These are phyloP conservation scores for Aspergillus terreus DNA, from an alignment of 2,329 filamentous ascomycete species.

Conservation along the genomic window DNA sequence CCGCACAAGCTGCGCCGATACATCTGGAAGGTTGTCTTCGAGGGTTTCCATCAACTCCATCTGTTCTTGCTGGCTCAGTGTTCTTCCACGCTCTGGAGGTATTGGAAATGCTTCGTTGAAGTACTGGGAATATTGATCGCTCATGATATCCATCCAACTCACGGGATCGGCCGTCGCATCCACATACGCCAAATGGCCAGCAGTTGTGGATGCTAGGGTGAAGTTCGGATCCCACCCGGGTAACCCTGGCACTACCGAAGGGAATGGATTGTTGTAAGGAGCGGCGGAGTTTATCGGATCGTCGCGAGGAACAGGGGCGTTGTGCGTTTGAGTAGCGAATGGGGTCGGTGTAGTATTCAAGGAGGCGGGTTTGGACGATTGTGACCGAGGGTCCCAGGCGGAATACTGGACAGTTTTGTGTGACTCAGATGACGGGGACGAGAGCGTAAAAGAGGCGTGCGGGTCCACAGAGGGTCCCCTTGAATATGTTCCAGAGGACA, in stretches of 20 bases:
- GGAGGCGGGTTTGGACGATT: slow-evolving; percentile 7
- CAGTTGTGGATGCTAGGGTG: slow-evolving; percentile 34
- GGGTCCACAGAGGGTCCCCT: slow-evolving; percentile 34
- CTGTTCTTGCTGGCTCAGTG: slow-evolving; percentile 75
- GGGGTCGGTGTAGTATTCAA: slow-evolving; percentile 14
- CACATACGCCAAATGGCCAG: slow-evolving; percentile 32
- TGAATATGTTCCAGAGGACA: slow-evolving; percentile 31
- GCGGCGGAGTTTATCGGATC: slow-evolving; percentile 35
- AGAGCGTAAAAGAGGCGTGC: slow-evolving; percentile 19
- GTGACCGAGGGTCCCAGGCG: slow-evolving; percentile 15
- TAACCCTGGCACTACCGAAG: slow-evolving; percentile 37
- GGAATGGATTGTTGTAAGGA: slow-evolving; percentile 39
- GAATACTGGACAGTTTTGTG: slow-evolving; percentile 17
- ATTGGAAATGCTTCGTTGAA: slow-evolving; percentile 44
- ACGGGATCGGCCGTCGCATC: slow-evolving; percentile 36
- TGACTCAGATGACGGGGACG: slow-evolving; percentile 17
- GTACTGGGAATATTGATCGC: slow-evolving; percentile 47
- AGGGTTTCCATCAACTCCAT: slow-evolving; percentile 77
- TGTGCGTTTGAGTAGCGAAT: slow-evolving; percentile 20
- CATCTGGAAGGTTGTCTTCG: slow-evolving; percentile 54
- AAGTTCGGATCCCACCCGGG: slow-evolving; percentile 42
- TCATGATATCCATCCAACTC: slow-evolving; percentile 42
- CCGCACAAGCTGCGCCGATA: slow-evolving; percentile 37
- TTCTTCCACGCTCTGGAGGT: slow-evolving; percentile 56
- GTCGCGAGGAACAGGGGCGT: slow-evolving; percentile 20